These are phyloP conservation scores for Curvularia eragrostidis DNA, from an alignment of 2,329 filamentous ascomycete genomes.

Conservation along the genomic window DNA sequence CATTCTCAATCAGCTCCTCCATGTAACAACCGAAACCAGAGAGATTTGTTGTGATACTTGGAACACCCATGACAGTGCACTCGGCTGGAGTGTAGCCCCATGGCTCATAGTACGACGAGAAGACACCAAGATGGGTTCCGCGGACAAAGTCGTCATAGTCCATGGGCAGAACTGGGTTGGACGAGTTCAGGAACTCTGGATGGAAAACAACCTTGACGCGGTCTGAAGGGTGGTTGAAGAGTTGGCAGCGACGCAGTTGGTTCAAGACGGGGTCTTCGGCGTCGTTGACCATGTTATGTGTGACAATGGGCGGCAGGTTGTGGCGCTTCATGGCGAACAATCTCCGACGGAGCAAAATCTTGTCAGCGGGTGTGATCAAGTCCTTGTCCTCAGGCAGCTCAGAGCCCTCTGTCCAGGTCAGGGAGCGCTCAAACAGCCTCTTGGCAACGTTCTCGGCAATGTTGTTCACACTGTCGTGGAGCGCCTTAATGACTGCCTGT, in stretches of 20 bases:
- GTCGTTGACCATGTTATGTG: conserved; percentile 98
- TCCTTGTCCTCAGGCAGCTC: conserved; percentile 96
- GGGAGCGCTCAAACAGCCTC: conserved; percentile 90
- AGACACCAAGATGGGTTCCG: conserved; percentile 93
- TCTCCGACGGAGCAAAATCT: conserved; percentile 86
- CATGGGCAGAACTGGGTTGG: conserved; percentile 91
- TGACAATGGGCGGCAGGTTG: conserved; percentile 90
- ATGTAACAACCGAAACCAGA: conserved; percentile 99
- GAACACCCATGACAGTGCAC: conserved; percentile 98
- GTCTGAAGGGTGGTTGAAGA: conserved; percentile 95
- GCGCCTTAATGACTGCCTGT: conserved; percentile 95
- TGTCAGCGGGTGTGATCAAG: conserved; percentile 88
- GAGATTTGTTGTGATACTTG: conserved; percentile 96
- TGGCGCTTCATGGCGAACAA: conserved; percentile 97
- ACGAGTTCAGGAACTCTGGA: conserved; percentile 94
- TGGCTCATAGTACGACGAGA: conserved; percentile 97
- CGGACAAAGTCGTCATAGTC: conserved; percentile 99
- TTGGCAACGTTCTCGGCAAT: conserved; percentile 93
- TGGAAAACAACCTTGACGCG: conserved; percentile 98
- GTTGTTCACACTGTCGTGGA: conserved; percentile 89
- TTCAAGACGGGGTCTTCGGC: conserved; percentile 91
- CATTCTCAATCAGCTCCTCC: conserved; percentile 98
- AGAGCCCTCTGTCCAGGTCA: conserved; percentile 95
- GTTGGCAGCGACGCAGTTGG: conserved; percentile 92
- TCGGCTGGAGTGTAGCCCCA: conserved; percentile 99